phyloP scores from a whole-genome alignment of 768 basidiomycete genomes.

The Clitopilus hobsonii region DNA sequence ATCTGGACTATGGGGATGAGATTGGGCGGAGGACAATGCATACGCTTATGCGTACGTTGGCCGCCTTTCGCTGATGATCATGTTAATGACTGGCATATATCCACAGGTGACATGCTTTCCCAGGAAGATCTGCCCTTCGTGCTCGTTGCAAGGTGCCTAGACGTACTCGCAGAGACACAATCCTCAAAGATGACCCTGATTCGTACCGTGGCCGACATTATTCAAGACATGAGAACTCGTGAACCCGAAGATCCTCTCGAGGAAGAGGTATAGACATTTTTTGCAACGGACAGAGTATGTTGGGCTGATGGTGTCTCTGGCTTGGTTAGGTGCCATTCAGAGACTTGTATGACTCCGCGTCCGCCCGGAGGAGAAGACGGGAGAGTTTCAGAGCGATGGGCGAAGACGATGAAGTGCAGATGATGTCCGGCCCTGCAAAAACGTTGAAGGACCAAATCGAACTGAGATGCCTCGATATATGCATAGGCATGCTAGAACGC shows the following conservation, averaged over 20 bases:
- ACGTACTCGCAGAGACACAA: slow-evolving; percentile 72
- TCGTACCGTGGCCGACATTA: slow-evolving; percentile 81
- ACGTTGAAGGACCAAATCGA: slow-evolving; percentile 59
- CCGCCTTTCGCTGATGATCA: too few relatives aligned
- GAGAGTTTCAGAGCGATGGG: slow-evolving; percentile 29
- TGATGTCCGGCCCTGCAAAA: slow-evolving; percentile 50
- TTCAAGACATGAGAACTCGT: slow-evolving; percentile 71
- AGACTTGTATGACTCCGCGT: slow-evolving; percentile 7
- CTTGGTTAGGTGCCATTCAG: slow-evolving; percentile 2
- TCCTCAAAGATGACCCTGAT: slow-evolving; percentile 80
- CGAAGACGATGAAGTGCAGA: not conserved
- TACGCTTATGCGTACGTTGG: slow-evolving; percentile 75
- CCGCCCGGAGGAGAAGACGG: slow-evolving; percentile 19
- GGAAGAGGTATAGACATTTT: slow-evolving; percentile 31
- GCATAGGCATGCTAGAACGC: slow-evolving; percentile 81
- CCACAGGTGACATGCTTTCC: slow-evolving; percentile 74
- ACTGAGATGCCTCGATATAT: slow-evolving; percentile 68
- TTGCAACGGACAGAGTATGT: slow-evolving; percentile 10
- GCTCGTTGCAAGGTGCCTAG: slow-evolving; percentile 72
- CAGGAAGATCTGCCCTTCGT: slow-evolving; percentile 64
- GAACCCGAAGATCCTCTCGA: slow-evolving; percentile 16
- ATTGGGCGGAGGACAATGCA: slow-evolving; percentile 88
- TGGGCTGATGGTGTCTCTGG: not conserved
- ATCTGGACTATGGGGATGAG: slow-evolving; percentile 89
- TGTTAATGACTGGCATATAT: too few relatives aligned